A percentile compares a stretch with the other conserved stretches of the same genome.
These are phyloP conservation scores for Solanum pimpinellifolium DNA, from an alignment of 257 asterid genomes.

Conservation along the genomic window DNA sequence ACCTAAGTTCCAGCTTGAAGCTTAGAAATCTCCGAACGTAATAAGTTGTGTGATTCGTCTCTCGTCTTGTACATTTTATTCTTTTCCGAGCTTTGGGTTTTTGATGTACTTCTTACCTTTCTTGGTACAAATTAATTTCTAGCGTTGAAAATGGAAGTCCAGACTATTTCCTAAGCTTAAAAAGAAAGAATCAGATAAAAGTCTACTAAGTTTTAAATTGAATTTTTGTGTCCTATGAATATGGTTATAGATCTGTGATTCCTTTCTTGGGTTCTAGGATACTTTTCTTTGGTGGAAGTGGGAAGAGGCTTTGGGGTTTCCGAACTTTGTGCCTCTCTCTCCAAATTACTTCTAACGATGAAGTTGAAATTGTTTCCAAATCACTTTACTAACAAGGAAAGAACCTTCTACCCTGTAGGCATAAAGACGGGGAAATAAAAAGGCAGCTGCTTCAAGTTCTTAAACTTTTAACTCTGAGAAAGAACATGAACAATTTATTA, in stretches of 20 bases:
- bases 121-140: not conserved
- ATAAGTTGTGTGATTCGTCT: not conserved
- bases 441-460: not conserved
- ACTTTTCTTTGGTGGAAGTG: not conserved
- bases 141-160: not conserved
- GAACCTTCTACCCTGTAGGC: not conserved
- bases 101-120: not conserved
- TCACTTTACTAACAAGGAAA: not conserved
- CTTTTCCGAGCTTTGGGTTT: not conserved
- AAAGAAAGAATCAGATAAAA: not conserved
- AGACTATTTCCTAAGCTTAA: not conserved
- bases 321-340: not conserved
- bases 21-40: not conserved
- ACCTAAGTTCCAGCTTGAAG: not conserved
- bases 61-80: not conserved
- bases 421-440: not conserved
- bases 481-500: not conserved
- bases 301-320: not conserved
- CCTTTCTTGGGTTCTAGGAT: not conserved
- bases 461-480: not conserved
- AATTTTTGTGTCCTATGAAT: not conserved
- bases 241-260: not conserved
- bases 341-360: not conserved
- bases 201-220: not conserved
- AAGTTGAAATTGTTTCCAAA: not conserved